These are phyloP conservation scores for Fallopia convolvulus DNA, from an alignment of 148 eudicot genomes.

Conservation along the genomic window DNA sequence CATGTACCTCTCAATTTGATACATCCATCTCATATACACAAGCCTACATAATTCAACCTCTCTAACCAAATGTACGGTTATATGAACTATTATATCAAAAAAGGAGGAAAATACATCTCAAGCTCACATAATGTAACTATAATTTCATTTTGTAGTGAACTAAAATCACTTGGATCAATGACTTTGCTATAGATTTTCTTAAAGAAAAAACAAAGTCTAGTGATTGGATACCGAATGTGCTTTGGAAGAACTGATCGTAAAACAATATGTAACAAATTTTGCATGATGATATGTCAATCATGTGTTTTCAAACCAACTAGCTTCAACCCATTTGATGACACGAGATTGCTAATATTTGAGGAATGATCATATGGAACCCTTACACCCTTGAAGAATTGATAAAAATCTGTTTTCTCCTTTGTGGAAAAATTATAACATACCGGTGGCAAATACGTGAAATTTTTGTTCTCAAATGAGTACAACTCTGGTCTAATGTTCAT, in stretches of 20 bases:
- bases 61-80: not conserved
- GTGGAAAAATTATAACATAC: not conserved
- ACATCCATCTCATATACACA: not conserved
- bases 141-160: not conserved
- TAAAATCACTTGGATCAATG: not conserved
- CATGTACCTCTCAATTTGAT: not conserved
- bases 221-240: not conserved
- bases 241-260: not conserved
- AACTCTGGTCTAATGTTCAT: not conserved
- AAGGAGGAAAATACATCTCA: slow-evolving; percentile 5
- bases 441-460: not conserved
- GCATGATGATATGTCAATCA: slow-evolving; percentile 1
- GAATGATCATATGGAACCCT: slow-evolving; percentile 1
- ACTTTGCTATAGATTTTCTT: not conserved
- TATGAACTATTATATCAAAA: slow-evolving; percentile 11
- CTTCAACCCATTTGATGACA: not conserved
- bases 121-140: not conserved
- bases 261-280: not conserved
- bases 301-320: not conserved
- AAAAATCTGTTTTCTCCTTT: not conserved
- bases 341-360: not conserved
- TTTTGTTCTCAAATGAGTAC: not conserved
- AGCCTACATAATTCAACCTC: not conserved
- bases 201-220: not conserved
- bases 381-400: not conserved